phyloP scores from a whole-genome alignment of 306 rosid species.

The Fragaria nilgerrensis region DNA sequence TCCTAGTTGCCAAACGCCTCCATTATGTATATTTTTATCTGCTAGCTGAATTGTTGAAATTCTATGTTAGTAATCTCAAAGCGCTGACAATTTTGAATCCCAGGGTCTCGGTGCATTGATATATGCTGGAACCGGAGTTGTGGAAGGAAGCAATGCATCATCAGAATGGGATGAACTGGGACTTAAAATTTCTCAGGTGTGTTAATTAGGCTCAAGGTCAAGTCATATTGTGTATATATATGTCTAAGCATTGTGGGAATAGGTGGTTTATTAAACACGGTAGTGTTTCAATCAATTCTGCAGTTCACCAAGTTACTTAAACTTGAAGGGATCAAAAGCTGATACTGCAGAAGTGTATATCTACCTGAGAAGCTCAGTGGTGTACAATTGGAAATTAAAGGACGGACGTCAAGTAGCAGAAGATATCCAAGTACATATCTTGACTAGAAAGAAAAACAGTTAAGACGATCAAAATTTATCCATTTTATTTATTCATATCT shows the following conservation, averaged over 20 bases:
- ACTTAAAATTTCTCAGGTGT: constrained; percentile 88
- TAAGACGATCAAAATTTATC: not conserved
- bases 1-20: too few relatives aligned
- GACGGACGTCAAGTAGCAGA: constrained; percentile 10
- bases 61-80: not conserved
- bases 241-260: not conserved
- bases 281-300: constrained; percentile 29
- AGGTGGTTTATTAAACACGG: constrained; percentile 13
- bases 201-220: not conserved
- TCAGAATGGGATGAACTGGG: constrained; percentile 94
- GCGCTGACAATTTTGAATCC: constrained; percentile 18
- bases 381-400: not conserved
- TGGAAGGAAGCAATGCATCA: constrained; percentile 81
- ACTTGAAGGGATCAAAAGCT: constrained; percentile 58
- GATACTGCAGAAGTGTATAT: constrained; percentile 30
- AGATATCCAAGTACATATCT: constrained; percentile 2
- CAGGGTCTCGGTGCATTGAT: constrained; percentile 78
- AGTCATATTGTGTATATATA: not conserved
- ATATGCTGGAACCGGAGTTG: constrained; percentile 97
- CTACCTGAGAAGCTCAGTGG: constrained; percentile 33
- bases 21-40: not conserved
- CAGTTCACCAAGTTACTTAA: constrained; percentile 82
- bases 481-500: not conserved
- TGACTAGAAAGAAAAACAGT: constrained; percentile 13
- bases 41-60: not conserved